Evolutionary conservation across 192 early-diverging fungal species (phyloP).

Genomic region (Radiomyces spectabilis): DNA sequence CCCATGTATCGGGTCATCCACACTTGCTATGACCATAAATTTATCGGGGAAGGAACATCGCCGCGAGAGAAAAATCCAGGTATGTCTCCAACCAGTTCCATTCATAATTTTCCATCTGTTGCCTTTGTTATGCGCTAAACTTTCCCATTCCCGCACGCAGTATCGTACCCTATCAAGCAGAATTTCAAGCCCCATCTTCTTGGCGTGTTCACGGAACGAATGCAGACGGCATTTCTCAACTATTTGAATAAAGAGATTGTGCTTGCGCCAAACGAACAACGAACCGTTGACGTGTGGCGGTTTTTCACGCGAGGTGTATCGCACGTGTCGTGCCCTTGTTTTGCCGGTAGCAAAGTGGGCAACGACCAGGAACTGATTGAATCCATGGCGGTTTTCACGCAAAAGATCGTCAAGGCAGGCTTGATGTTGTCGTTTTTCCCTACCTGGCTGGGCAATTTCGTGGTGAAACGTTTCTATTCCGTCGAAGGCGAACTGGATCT

Average conservation of each 20-base stretch:
- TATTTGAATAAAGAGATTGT: background rate
- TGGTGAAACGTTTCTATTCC: slow-evolving; percentile 1
- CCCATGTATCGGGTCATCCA: background rate
- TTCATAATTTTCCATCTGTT: background rate
- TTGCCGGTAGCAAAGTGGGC: slow-evolving; percentile 13
- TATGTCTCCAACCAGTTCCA: background rate
- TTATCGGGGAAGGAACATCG: background rate
- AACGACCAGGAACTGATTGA: slow-evolving; percentile 1
- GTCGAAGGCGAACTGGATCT: slow-evolving; percentile 10
- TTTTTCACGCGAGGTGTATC: background rate
- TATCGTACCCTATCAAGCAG: slow-evolving; percentile 4
- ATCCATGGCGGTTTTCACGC: slow-evolving; percentile 11
- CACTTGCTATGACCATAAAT: slow-evolving; percentile 11
- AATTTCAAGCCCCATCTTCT: slow-evolving; percentile 11
- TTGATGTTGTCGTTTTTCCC: slow-evolving; percentile 1
- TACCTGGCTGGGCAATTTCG: background rate
- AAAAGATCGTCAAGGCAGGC: slow-evolving; percentile 10
- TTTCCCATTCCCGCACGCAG: background rate
- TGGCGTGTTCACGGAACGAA: slow-evolving; percentile 9
- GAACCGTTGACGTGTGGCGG: background rate
- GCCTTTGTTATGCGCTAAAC: background rate
- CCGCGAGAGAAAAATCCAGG: background rate
- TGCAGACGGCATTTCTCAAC: slow-evolving; percentile 1
- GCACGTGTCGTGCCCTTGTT: slow-evolving; percentile 5
- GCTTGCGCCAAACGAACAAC: background rate